Percentiles rank a stretch among this genome's conserved stretches.
phyloP scores from a whole-genome alignment of 805 yeast genomes.

The Wickerhamiella siamensis region DNA sequence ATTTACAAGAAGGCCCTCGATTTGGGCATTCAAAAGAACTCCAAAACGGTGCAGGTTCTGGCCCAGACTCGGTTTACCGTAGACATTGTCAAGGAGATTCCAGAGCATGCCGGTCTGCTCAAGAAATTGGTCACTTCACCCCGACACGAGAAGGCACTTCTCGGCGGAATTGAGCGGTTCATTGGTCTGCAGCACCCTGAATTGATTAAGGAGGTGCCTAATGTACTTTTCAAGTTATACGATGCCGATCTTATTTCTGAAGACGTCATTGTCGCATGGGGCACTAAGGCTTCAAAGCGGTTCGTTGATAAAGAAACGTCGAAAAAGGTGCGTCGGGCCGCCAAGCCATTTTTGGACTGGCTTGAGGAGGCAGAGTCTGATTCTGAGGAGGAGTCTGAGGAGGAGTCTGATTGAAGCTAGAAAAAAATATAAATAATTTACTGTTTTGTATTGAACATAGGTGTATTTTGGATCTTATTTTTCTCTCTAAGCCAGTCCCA shows the following conservation, averaged over 20 bases:
- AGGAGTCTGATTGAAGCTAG: too few species aligned
- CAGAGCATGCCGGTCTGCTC: constrained; percentile 68
- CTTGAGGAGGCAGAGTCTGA: constrained; percentile 85
- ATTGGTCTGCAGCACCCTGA: constrained; percentile 69
- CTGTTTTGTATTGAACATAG: too few species aligned
- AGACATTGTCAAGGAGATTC: constrained; percentile 59
- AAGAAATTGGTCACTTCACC: constrained; percentile 51
- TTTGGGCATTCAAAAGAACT: constrained; percentile 53
- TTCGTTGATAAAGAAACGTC: constrained; percentile 84
- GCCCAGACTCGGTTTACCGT: constrained; percentile 74
- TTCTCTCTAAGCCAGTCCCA: too few species aligned
- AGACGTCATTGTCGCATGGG: constrained; percentile 70
- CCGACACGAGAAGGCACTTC: constrained; percentile 64
- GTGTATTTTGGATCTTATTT: too few species aligned
- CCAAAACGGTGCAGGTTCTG: constrained; percentile 75
- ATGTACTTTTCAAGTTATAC: constrained; percentile 66
- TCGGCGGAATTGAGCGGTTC: constrained; percentile 93
- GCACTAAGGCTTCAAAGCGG: constrained; percentile 81
- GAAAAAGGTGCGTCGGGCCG: constrained; percentile 90
- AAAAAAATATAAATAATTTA: too few species aligned
- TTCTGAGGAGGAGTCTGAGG: constrained; percentile 36
- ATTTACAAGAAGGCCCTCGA: constrained; percentile 81
- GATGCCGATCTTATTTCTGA: constrained; percentile 75
- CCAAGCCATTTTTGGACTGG: constrained; percentile 93
- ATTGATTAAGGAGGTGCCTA: constrained; percentile 60